A percentile compares a stretch with the other conserved stretches of the same genome.
These are phyloP conservation scores for Aspergillus fischeri DNA, from an alignment of 2,329 filamentous ascomycete species.

Conservation along the genomic window DNA sequence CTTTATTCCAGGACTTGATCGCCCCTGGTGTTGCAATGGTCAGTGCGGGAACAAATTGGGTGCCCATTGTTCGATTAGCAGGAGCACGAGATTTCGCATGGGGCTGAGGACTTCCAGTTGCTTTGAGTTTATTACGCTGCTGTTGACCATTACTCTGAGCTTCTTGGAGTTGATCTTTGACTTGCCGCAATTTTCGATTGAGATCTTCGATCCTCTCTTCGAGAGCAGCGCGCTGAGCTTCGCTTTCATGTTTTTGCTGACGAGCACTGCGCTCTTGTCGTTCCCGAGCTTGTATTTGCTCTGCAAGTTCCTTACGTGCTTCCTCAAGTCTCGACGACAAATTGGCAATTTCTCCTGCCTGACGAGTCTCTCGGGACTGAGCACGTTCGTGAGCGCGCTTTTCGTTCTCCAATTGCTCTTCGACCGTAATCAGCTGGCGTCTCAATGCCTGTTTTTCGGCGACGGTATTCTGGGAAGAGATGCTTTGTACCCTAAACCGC, in stretches of 20 bases:
- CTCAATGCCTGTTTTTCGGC: conserved; percentile 77
- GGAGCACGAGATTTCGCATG: conserved; percentile 41
- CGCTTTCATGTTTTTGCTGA: conserved; percentile 57
- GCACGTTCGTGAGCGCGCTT: conserved; percentile 64
- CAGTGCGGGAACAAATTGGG: conserved; percentile 41
- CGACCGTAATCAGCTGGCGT: conserved; percentile 69
- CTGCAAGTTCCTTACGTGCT: conserved; percentile 48
- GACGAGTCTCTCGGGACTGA: conserved; percentile 35
- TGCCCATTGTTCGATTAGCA: conserved; percentile 23
- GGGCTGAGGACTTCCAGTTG: conserved; percentile 21
- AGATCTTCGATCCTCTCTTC: conserved; percentile 68
- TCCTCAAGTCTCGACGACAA: conserved; percentile 43
- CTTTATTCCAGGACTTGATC: conserved; percentile 51
- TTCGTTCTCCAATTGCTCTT: conserved; percentile 79
- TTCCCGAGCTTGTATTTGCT: conserved; percentile 48
- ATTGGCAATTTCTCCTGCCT: conserved; percentile 37
- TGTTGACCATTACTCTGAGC: conserved; percentile 49
- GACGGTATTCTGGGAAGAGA: conserved; percentile 63
- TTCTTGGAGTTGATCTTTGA: conserved; percentile 70
- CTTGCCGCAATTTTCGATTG: conserved; percentile 63
- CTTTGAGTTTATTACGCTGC: conserved; percentile 34
- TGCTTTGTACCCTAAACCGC: conserved; percentile 55
- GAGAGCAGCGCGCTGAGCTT: conserved; percentile 59
- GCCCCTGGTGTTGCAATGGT: conserved; percentile 51
- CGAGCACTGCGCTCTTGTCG: conserved; percentile 48